Conservation (phyloP, 1,284 basidiomycete species). For the Moesziomyces sp. region DNA sequence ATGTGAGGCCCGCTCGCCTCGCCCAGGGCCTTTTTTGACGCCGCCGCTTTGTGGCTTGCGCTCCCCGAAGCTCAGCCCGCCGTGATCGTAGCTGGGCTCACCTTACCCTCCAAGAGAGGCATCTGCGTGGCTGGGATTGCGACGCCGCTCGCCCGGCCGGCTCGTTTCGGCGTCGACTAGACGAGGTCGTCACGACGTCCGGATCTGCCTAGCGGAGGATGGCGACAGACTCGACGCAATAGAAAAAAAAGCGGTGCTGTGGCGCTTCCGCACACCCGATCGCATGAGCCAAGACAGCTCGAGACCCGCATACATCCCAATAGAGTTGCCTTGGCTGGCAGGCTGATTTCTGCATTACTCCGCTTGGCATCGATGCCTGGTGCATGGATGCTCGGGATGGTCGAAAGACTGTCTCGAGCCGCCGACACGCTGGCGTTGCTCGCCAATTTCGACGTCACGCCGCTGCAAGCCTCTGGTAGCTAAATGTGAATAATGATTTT, state of each 20-base stretch:
- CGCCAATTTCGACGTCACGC: too few species aligned
- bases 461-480: too few species aligned
- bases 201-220: not conserved
- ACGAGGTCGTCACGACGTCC: not conserved
- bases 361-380: too few species aligned
- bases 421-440: not conserved
- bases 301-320: not conserved
- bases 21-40: not conserved
- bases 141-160: not conserved
- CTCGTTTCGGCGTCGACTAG: not conserved
- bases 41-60: conserved; percentile 9
- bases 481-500: too few species aligned
- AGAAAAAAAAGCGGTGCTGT: not conserved
- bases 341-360: too few species aligned
- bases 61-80: not conserved
- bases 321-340: not conserved
- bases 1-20: conserved; percentile 1
- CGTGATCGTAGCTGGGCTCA: not conserved
- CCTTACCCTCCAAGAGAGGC: not conserved
- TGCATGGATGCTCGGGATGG: not conserved
- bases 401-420: not conserved
- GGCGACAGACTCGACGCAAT: too few species aligned
- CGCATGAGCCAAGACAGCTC: not conserved
- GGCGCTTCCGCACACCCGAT: not conserved
- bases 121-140: not conserved